Percentiles rank a stretch among this genome's conserved stretches.
Evolutionary conservation across 352 stramenopile species (phyloP).

Genomic region (Pythium sukuiense): DNA sequence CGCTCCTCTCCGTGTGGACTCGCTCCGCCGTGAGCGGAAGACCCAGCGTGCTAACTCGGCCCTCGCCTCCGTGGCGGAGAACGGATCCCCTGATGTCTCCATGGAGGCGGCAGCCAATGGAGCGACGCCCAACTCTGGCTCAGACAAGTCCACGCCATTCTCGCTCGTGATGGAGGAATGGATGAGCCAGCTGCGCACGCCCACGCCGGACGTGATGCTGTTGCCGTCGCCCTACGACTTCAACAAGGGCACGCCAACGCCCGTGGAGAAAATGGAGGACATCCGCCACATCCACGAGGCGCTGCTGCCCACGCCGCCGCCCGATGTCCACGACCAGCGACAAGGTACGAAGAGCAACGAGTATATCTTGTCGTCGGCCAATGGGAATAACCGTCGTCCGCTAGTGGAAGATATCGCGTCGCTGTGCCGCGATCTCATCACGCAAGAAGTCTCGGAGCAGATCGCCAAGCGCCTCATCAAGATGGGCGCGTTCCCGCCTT

Average conservation of each 20-base stretch:
- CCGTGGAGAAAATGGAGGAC: conserved; percentile 69
- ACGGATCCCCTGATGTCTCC: conserved; percentile 24
- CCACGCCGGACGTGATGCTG: conserved; percentile 77
- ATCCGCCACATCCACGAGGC: conserved; percentile 73
- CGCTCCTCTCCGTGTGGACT: conserved; percentile 19
- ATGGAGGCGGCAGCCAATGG: conserved; percentile 10
- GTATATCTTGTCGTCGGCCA: conserved; percentile 44
- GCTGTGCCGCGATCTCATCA: conserved; percentile 75
- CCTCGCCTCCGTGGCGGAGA: conserved; percentile 21
- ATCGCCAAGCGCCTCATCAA: conserved; percentile 21
- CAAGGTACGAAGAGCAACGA: conserved; percentile 64
- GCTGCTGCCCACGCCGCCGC: conserved; percentile 66
- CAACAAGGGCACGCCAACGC: conserved; percentile 72
- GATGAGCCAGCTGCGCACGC: conserved; percentile 77
- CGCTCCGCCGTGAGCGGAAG: conserved; percentile 13
- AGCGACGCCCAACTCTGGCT: conserved; percentile 19
- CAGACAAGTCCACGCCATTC: conserved; percentile 54
- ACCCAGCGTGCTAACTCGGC: background rate
- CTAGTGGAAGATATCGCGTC: conserved; percentile 79
- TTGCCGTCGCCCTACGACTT: conserved; percentile 80
- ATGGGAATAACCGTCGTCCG: conserved; percentile 40
- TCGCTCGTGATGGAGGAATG: conserved; percentile 76
- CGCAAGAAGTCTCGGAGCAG: conserved; percentile 46
- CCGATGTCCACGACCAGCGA: conserved; percentile 54
- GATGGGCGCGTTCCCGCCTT: conserved; percentile 20